Base-by-base conservation (phyloP, 257 asterid species). In the Hygrophila difformis region DNA sequence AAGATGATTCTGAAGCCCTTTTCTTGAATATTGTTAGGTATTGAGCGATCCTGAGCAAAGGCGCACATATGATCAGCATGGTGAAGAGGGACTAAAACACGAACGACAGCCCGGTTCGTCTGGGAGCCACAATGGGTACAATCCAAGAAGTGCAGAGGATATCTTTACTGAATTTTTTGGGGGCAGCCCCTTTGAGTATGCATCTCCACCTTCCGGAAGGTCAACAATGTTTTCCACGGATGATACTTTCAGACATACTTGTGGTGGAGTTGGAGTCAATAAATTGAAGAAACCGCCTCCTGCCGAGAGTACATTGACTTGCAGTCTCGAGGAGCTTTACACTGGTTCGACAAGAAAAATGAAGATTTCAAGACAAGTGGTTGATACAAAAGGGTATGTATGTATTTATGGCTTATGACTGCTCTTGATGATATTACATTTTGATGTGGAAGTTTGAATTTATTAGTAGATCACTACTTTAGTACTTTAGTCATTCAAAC, bases 151-250 rank as follows among this genome's bases (percentile, higher is more conserved):
- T 2, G 98, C 98, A 7, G 96, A 91, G 62, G 97, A 89, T 39
- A 84, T 89, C 6, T 89, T 89, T 19, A 94, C 96, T 0, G 97
- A 89, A 55, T 89, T 91, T 31, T 86, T 86, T 13, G 96, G 94
- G n/a, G 82, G 82, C 36, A 80, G 96, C 43, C 96, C 96, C 0
- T 84, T 84, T 11, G 82, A 71, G 17, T 84, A 61, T 28, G 92
- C 85, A 34, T 64, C 93, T 1, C 34, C 80, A 0, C 83, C 81
- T 26, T 72, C 65, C 1, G 73, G 71, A 7, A 57, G 83, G 54
- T 75, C 94, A 2, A 75, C 55, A 47, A 67, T 87, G 61, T 80
- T 52, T 44, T 48, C 89, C 2, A 64, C 84, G 0, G 88, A 77
- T 29, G 79, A 75, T 48, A 35, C 51, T 8, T 68, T 67, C 39